Conservation (phyloP, 495 filamentous ascomycete genomes). For the Cenococcum geophilum region DNA sequence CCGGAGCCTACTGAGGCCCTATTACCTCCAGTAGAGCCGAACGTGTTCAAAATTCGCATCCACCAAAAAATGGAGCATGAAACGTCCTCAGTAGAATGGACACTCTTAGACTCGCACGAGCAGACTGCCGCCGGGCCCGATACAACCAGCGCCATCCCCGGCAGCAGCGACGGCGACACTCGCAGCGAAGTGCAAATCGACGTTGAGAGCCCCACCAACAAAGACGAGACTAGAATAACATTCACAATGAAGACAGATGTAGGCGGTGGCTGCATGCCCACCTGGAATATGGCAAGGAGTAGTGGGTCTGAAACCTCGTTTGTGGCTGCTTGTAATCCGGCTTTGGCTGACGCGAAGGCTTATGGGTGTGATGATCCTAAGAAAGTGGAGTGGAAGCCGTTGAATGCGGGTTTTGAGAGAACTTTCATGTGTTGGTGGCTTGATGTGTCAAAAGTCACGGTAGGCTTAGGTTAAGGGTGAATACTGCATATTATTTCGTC, state of each 20-base stretch:
- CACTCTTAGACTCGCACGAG: neutral
- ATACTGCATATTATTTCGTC: neutral
- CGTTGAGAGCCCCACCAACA: neutral
- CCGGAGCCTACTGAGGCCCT: neutral
- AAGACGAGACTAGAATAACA: neutral
- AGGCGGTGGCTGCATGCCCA: neutral
- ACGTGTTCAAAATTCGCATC: neutral
- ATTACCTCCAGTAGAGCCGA: neutral
- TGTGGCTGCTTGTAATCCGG: neutral
- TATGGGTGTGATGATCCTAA: constrained; percentile 1
- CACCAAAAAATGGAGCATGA: neutral
- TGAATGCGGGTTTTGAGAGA: constrained; percentile 4
- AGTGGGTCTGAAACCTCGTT: neutral
- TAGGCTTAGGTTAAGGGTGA: neutral
- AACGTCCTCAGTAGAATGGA: constrained; percentile 4
- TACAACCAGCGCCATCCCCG: neutral
- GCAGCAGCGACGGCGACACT: neutral
- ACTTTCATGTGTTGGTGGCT: neutral
- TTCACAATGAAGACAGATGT: neutral
- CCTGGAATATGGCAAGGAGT: neutral
- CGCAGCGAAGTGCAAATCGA: neutral
- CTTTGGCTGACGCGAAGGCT: neutral
- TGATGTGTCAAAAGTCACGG: neutral
- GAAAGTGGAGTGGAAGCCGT: neutral
- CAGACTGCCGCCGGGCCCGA: neutral